Conservation (phyloP, 305 asterid genomes). For the Solanum hybrid region DNA sequence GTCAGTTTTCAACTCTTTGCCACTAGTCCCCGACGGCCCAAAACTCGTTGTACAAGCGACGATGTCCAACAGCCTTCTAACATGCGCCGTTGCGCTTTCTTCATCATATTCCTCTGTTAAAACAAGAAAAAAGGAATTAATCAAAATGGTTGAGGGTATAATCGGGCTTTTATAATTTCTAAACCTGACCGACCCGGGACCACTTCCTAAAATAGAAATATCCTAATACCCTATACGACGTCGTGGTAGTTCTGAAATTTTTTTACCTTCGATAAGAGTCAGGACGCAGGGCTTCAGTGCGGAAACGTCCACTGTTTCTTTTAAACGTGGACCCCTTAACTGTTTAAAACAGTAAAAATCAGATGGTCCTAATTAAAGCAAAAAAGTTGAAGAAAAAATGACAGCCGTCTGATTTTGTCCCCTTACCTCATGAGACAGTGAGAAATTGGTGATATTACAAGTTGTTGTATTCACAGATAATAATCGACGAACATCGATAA, state of each 20-base stretch:
- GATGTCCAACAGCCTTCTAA: constrained; percentile 68
- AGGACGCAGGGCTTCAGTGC: constrained; percentile 90
- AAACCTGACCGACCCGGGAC: not conserved
- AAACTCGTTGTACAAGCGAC: constrained; percentile 81
- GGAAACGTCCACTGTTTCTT: constrained; percentile 88
- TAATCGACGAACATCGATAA: constrained; percentile 64
- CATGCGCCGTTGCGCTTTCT: constrained; percentile 82
- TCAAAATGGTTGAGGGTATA: constrained; percentile 19
- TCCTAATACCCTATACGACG: constrained; percentile 11
- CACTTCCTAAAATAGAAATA: not conserved
- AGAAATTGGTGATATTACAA: constrained; percentile 62
- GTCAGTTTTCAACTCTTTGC: constrained; percentile 11
- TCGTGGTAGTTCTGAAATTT: not conserved
- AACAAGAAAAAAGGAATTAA: not conserved
- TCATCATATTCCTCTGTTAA: constrained; percentile 81
- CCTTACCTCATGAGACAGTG: constrained; percentile 79
- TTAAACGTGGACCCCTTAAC: constrained; percentile 85
- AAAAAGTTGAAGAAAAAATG: not conserved
- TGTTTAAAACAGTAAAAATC: constrained; percentile 11
- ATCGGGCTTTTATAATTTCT: not conserved
- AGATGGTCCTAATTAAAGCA: not conserved
- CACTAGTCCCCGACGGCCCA: constrained; percentile 62
- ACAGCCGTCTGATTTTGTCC: not conserved
- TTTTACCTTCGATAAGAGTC: constrained; percentile 71
- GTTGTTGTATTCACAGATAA: constrained; percentile 45